These are phyloP conservation scores for Debaryomyces singareniensis DNA, from an alignment of 1,139 yeast genomes.

Conservation along the genomic window DNA sequence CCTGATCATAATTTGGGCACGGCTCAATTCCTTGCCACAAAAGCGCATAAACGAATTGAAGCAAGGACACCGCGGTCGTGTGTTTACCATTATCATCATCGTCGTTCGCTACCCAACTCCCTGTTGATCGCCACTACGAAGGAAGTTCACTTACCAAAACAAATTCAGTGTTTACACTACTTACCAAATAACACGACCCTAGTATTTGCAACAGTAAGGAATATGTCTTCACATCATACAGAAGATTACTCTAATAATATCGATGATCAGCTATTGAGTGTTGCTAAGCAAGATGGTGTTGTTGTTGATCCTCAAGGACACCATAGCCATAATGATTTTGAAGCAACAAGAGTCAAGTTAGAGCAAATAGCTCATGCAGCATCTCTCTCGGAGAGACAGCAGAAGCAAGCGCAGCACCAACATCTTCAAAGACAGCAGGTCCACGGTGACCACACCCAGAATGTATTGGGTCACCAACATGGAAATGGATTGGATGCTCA, in stretches of 20 bases:
- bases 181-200: slow-evolving; percentile 15
- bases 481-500: slow-evolving; percentile 15
- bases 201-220: slow-evolving; percentile 7
- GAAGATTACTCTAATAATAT: slow-evolving; percentile 39
- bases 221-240: slow-evolving; percentile 17
- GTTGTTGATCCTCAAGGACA: slow-evolving; percentile 10
- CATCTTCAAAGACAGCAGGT: slow-evolving; percentile 11
- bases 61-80: slow-evolving; percentile 2
- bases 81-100: slow-evolving; percentile 1
- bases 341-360: slow-evolving; percentile 22
- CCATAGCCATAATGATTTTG: slow-evolving; percentile 20
- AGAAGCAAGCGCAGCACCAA: slow-evolving; percentile 12
- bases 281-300: slow-evolving; percentile 28
- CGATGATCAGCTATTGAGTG: slow-evolving; percentile 40
- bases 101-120: slow-evolving; percentile 3
- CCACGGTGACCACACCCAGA: slow-evolving; percentile 11
- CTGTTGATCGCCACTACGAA: slow-evolving; percentile 1
- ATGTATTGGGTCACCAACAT: slow-evolving; percentile 14
- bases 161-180: slow-evolving; percentile 19
- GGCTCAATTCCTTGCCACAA: too few relatives aligned
- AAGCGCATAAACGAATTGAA: too few relatives aligned
- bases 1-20: too few relatives aligned
- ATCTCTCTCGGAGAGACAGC: slow-evolving; percentile 12
- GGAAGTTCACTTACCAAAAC: slow-evolving; percentile 10
- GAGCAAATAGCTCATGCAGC: slow-evolving; percentile 29